Percentiles rank a stretch among this genome's conserved stretches.
Evolutionary conservation across 1,139 yeast genomes (phyloP).

Genomic region (Zhuliangozyma blackwelliae): DNA sequence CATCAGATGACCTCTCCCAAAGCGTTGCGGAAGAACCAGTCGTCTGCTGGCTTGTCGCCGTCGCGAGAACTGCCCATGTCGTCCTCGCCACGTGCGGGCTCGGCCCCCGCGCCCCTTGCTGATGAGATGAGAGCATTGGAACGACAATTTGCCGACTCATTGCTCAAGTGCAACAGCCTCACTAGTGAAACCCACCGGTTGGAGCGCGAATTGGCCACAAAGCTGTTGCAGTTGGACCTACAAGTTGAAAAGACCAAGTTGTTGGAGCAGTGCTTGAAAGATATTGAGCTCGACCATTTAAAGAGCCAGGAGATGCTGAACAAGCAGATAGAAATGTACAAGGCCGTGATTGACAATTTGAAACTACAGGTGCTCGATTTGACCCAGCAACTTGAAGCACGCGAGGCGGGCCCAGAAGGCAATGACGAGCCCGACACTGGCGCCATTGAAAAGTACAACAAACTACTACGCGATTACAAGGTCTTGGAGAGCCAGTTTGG

Average conservation of each 20-base stretch:
- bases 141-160: slow-evolving; percentile 25
- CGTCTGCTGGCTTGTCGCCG: too few relatives aligned
- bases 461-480: slow-evolving; percentile 33
- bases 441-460: slow-evolving; percentile 17
- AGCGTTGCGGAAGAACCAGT: too few relatives aligned
- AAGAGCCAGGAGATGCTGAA: slow-evolving; percentile 25
- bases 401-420: slow-evolving; percentile 6
- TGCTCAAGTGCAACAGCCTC: slow-evolving; percentile 18
- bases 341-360: slow-evolving; percentile 29
- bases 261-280: slow-evolving; percentile 19
- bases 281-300: slow-evolving; percentile 18
- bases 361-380: slow-evolving; percentile 26
- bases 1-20: background rate
- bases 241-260: slow-evolving; percentile 16
- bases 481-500: slow-evolving; percentile 39
- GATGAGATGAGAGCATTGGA: slow-evolving; percentile 17
- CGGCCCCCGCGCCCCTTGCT: slow-evolving; percentile 6
- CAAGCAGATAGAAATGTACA: slow-evolving; percentile 30
- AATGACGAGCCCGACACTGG: slow-evolving; percentile 3
- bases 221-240: slow-evolving; percentile 15
- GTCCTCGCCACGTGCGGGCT: background rate
- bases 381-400: slow-evolving; percentile 4
- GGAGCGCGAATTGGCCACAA: slow-evolving; percentile 19
- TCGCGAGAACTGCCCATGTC: background rate
- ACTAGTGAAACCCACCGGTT: slow-evolving; percentile 19